Base-by-base conservation (phyloP, 192 early-diverging fungal genomes). In the Coemansia pectinata region DNA sequence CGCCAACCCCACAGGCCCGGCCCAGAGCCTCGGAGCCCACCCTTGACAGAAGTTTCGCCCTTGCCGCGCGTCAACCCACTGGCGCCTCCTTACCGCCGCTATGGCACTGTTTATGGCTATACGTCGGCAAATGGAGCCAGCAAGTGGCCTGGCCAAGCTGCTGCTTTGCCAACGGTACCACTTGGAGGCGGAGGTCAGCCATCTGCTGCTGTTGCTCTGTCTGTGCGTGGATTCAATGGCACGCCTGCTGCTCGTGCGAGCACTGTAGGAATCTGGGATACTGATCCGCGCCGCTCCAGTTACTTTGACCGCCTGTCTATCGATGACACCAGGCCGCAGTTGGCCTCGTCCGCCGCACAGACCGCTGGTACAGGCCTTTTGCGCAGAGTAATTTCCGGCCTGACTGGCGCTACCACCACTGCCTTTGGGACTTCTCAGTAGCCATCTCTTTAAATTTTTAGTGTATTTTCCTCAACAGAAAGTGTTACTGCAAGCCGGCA, bases 291-390 rank as follows among this genome's bases (percentile, higher is more conserved):
- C 15, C 73, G 79, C 14, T 76, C 79, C 5, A 76, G 74, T 61
- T 81, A 81, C 70, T 76, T 81, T 81, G 79, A 81, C 34, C 73
- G 79, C 38, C 70, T 76, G 27, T 81, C 79, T 27, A 62, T 73
- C 25, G 79, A 81, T 25, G 79, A 81, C 39, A 38, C 52, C 12
- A 57, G 74, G n/a, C 74, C 73, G n/a, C 67, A 66, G 41, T 10
- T 71, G 7, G 59, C 63, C 2, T 50, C 79, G 9, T 69, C 79
- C 2, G 66, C 64, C 17, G 55, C 69, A 9, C 70, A 71, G 42
- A 67, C 64, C 5, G 62, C 70, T 0, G 12, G 67, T 15, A 67
- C 53, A 39, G 71, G 73, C 0, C 41, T 81, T 40, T 59, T 81
- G 36, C 78, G 78, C 19, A 63, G 78, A 23, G 78, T 81, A 19